Conservation (phyloP, 148 eudicot genomes). For the Bassia scoparia region DNA sequence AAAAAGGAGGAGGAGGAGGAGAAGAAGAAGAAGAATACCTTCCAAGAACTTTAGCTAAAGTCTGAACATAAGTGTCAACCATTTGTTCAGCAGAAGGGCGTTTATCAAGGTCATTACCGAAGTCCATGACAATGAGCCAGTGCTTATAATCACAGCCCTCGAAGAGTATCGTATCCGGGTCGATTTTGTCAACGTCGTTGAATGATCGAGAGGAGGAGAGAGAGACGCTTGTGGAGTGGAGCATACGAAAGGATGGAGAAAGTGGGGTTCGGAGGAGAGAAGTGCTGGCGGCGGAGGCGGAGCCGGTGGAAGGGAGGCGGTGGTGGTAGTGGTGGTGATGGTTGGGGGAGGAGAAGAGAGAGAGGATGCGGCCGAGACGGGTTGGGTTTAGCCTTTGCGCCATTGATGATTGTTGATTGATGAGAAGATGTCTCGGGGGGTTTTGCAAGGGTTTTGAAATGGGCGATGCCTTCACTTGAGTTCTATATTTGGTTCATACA, state of each 20-base stretch:
- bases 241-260: conserved; percentile 5
- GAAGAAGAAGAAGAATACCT: conserved; percentile 32
- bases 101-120: conserved; percentile 46
- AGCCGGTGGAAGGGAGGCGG: background rate
- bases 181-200: conserved; percentile 43
- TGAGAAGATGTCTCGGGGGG: no score
- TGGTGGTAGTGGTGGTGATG: background rate
- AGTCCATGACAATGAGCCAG: conserved; percentile 89
- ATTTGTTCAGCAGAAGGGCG: conserved; percentile 53
- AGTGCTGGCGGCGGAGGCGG: background rate
- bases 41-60: conserved; percentile 76
- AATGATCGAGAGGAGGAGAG: conserved; percentile 24
- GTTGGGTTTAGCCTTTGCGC: conserved; percentile 32
- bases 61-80: conserved; percentile 79
- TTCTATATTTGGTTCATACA: no score
- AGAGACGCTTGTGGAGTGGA: conserved; percentile 29
- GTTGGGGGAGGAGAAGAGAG: conserved; percentile 36
- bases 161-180: conserved; percentile 64
- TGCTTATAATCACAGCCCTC: conserved; percentile 96
- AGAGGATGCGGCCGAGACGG: conserved; percentile 59
- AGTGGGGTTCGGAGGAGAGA: conserved; percentile 18
- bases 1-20: no score
- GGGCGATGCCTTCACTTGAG: no score
- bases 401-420: conserved; percentile 26
- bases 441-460: no score